Conservation (phyloP, 495 filamentous ascomycete genomes). For the Bryoglossum gracile region DNA sequence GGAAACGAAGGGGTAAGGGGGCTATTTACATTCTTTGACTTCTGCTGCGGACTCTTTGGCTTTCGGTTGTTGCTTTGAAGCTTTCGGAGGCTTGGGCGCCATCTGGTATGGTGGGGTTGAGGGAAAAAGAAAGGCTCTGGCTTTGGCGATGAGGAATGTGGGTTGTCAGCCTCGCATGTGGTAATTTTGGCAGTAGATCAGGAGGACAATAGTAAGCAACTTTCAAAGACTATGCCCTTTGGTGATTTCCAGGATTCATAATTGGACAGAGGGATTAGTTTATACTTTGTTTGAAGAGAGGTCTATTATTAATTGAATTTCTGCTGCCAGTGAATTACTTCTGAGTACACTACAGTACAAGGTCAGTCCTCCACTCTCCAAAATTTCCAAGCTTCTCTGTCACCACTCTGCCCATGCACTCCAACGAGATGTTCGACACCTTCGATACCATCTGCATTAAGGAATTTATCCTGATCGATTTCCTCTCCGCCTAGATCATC, state of each 20-base stretch:
- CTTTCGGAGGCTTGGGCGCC: constrained; percentile 24
- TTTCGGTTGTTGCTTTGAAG: constrained; percentile 18
- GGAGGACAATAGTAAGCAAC: constrained; percentile 4
- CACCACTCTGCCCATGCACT: constrained; percentile 50
- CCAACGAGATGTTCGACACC: constrained; percentile 73
- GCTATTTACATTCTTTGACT: constrained; percentile 16
- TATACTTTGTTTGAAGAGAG: too few species aligned
- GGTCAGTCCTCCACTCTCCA: constrained; percentile 56
- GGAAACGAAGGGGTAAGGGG: background rate
- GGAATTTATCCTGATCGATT: constrained; percentile 87
- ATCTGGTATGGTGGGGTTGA: constrained; percentile 10
- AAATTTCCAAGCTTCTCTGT: constrained; percentile 86
- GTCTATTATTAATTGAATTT: background rate
- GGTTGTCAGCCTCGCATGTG: constrained; percentile 20
- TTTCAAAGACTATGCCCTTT: too few species aligned
- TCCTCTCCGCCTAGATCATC: constrained; percentile 69
- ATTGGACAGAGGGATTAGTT: too few species aligned
- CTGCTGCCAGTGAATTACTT: constrained; percentile 19
- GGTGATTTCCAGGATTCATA: too few species aligned
- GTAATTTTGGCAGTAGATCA: background rate
- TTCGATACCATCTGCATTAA: constrained; percentile 70
- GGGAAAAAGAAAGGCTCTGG: constrained; percentile 12
- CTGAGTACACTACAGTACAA: too few species aligned
- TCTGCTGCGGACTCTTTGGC: constrained; percentile 13
- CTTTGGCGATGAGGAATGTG: too few species aligned